Evolutionary conservation across 2,329 filamentous ascomycete genomes (phyloP).

Genomic region (Colletotrichum horii): DNA sequence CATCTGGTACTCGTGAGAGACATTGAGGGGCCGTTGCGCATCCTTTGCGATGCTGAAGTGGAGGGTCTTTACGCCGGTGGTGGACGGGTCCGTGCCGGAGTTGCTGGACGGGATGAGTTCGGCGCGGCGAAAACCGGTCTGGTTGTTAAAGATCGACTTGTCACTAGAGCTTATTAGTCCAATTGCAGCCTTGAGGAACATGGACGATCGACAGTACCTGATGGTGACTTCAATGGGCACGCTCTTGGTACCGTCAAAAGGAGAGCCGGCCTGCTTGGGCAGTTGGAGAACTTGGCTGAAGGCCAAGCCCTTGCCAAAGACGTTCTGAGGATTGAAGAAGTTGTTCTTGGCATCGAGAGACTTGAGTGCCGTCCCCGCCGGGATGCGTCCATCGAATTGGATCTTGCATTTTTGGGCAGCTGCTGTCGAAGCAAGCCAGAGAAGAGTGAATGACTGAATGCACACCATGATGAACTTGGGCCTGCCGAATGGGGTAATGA

Average conservation of each 20-base stretch:
- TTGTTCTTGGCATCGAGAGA: constrained; percentile 48
- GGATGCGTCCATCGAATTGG: constrained; percentile 52
- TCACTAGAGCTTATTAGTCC: constrained; percentile 39
- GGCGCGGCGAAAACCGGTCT: constrained; percentile 65
- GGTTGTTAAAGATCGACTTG: constrained; percentile 63
- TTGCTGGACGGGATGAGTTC: constrained; percentile 59
- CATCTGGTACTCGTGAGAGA: constrained; percentile 66
- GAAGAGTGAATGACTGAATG: neutral
- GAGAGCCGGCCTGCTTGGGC: constrained; percentile 35
- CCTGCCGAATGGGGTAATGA: constrained; percentile 9
- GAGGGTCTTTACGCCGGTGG: constrained; percentile 61
- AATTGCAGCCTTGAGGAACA: neutral
- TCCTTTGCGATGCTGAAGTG: constrained; percentile 66
- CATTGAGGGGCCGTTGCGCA: constrained; percentile 54
- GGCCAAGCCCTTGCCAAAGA: constrained; percentile 56
- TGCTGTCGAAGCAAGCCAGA: neutral
- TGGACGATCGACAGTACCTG: neutral
- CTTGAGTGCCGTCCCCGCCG: constrained; percentile 37
- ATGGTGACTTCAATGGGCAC: constrained; percentile 59
- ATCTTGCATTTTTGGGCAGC: constrained; percentile 32
- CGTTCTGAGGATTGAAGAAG: constrained; percentile 56
- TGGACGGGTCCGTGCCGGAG: constrained; percentile 54
- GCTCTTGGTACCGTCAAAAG: constrained; percentile 49
- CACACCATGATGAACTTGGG: constrained; percentile 11
- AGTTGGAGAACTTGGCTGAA: constrained; percentile 57